Evolutionary conservation across 2,329 filamentous ascomycete genomes (phyloP).

Genomic region (Leptoxyphium fumago): DNA sequence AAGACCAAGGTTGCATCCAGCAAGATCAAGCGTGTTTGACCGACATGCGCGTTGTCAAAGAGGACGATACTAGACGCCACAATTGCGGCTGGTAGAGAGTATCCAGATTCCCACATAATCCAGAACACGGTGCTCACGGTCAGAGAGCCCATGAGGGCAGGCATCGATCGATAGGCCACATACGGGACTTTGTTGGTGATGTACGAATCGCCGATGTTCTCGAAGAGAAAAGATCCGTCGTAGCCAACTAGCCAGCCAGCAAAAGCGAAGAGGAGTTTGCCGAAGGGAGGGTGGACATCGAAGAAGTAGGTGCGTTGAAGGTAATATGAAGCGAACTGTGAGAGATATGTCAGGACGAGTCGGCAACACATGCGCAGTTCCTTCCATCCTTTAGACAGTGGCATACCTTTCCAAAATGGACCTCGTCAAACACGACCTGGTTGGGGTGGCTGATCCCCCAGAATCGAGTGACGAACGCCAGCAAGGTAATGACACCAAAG

Average conservation of each 20-base stretch:
- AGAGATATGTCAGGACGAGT: neutral
- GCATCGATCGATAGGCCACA: conserved; percentile 86
- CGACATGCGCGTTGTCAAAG: conserved; percentile 95
- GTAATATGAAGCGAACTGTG: conserved; percentile 51
- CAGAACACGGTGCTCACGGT: conserved; percentile 89
- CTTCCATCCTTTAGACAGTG: neutral
- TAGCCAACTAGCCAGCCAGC: conserved; percentile 97
- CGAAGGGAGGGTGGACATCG: conserved; percentile 96
- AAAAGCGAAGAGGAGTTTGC: conserved; percentile 92
- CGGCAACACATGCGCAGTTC: neutral
- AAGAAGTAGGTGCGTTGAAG: conserved; percentile 98
- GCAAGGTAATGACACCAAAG: conserved; percentile 57
- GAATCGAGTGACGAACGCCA: conserved; percentile 87
- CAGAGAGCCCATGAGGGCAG: conserved; percentile 77
- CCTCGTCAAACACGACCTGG: conserved; percentile 96
- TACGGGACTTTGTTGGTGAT: conserved; percentile 95
- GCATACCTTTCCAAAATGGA: conserved; percentile 95
- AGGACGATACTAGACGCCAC: conserved; percentile 75
- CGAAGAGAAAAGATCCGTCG: conserved; percentile 93
- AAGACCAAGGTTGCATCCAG: conserved; percentile 88
- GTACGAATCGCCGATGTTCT: conserved; percentile 98
- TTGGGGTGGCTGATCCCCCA: conserved; percentile 92
- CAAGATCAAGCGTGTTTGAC: conserved; percentile 86
- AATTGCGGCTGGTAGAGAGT: conserved; percentile 83
- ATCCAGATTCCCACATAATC: conserved; percentile 99